phyloP scores from a whole-genome alignment of 2,329 filamentous ascomycete species.

The Fusarium denticulatum region DNA sequence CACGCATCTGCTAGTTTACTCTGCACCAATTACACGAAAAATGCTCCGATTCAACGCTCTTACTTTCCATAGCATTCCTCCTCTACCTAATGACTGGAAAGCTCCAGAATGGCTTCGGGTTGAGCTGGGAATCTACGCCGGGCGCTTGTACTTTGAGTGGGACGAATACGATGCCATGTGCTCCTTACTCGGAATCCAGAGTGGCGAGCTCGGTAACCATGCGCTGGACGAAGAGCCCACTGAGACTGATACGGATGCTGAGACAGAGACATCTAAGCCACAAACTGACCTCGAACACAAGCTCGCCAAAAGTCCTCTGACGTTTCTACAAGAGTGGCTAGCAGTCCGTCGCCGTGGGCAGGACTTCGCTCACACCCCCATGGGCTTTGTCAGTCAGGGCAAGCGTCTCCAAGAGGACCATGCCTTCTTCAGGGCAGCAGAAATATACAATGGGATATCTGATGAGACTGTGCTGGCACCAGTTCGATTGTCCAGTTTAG shows the following conservation, averaged over 20 bases:
- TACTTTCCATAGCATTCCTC: constrained; percentile 62
- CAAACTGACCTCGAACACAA: background rate
- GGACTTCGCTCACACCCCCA: constrained; percentile 67
- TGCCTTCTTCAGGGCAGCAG: constrained; percentile 58
- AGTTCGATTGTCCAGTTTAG: background rate
- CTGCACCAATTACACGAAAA: constrained; percentile 56
- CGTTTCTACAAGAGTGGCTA: constrained; percentile 68
- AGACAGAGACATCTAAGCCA: background rate
- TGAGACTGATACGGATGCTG: background rate
- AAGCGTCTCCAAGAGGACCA: constrained; percentile 59
- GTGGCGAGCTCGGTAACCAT: background rate
- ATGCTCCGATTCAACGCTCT: constrained; percentile 70
- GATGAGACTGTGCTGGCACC: constrained; percentile 5
- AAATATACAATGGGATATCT: background rate
- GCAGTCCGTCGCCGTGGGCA: constrained; percentile 63
- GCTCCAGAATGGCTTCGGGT: constrained; percentile 63
- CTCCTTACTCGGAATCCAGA: constrained; percentile 46
- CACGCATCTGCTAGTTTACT: constrained; percentile 61
- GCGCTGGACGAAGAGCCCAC: constrained; percentile 1
- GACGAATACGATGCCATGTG: constrained; percentile 54
- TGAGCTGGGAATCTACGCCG: constrained; percentile 69
- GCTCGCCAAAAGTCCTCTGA: constrained; percentile 47
- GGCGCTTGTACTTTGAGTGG: constrained; percentile 68
- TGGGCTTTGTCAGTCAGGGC: constrained; percentile 65
- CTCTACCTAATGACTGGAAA: constrained; percentile 55